Evolutionary conservation across 2,329 filamentous ascomycete species (phyloP).

Genomic region (Ophiostoma piceae): DNA sequence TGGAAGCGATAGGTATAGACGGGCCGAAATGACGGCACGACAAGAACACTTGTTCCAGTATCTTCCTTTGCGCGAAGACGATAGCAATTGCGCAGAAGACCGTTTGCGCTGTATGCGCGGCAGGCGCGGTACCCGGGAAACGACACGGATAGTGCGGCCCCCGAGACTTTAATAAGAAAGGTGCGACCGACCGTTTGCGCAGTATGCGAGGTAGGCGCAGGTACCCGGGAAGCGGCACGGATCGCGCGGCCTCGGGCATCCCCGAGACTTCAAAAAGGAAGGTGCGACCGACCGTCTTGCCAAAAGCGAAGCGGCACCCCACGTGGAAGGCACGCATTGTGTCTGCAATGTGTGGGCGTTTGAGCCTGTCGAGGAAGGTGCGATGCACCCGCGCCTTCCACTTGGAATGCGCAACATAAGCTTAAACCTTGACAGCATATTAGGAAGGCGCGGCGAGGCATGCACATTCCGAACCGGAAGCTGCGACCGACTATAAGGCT

Average conservation of each 20-base stretch:
- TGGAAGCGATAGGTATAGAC: neutral
- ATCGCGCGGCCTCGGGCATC: neutral
- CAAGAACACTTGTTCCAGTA: neutral
- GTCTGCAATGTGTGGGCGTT: too few species aligned
- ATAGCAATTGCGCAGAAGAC: too few species aligned
- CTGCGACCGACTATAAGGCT: neutral
- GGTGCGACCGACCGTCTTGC: neutral
- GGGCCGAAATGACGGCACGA: neutral
- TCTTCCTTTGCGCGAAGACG: neutral
- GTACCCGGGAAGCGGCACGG: neutral
- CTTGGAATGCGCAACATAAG: neutral
- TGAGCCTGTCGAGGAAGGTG: neutral
- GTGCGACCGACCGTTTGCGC: neutral
- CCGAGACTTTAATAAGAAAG: neutral
- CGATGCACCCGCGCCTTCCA: slow-evolving; percentile 3
- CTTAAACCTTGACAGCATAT: neutral
- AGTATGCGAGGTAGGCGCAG: neutral
- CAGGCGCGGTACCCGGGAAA: neutral
- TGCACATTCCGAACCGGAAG: neutral
- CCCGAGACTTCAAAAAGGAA: neutral
- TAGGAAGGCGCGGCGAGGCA: neutral
- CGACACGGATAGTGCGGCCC: neutral
- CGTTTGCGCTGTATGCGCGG: neutral
- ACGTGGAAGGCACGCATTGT: neutral
- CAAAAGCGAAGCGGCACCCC: neutral